Conservation (phyloP, 495 filamentous ascomycete genomes). For the Annulohypoxylon bovei region DNA sequence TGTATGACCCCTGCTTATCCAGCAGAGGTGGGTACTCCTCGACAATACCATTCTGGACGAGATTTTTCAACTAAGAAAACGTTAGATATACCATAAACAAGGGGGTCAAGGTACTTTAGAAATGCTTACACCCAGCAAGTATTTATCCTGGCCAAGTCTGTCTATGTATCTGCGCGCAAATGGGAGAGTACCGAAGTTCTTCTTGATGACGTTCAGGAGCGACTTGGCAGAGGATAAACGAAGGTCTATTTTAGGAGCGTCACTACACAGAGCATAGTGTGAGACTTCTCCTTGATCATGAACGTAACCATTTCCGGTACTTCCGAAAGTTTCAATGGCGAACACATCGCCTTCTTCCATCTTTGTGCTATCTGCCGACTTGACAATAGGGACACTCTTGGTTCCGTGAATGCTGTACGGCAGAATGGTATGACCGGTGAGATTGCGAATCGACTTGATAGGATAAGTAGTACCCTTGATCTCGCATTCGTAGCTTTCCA, state of each 20-base stretch:
- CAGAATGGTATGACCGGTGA: conserved; percentile 89
- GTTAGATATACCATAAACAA: conserved; percentile 29
- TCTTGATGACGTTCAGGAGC: conserved; percentile 84
- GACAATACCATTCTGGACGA: conserved; percentile 84
- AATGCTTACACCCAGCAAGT: conserved; percentile 77
- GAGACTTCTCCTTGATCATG: conserved; percentile 84
- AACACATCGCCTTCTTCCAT: conserved; percentile 97
- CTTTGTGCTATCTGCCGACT: conserved; percentile 79
- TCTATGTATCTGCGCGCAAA: conserved; percentile 90
- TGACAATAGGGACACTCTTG: conserved; percentile 92
- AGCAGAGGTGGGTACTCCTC: conserved; percentile 89
- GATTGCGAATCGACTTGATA: conserved; percentile 85
- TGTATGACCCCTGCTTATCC: conserved; percentile 95
- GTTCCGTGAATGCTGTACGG: conserved; percentile 86
- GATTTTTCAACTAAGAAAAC: conserved; percentile 78
- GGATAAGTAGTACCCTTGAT: conserved; percentile 80
- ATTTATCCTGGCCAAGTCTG: conserved; percentile 86
- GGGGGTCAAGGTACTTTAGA: not conserved
- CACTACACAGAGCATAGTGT: conserved; percentile 74
- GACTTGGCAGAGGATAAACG: conserved; percentile 81
- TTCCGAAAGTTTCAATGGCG: conserved; percentile 94
- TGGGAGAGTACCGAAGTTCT: conserved; percentile 90
- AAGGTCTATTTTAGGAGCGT: conserved; percentile 73
- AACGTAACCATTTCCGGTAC: conserved; percentile 87
- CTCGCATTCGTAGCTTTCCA: conserved; percentile 90